Base-by-base conservation (phyloP, 805 yeast species). In the Wickerhamomyces pijperi region DNA sequence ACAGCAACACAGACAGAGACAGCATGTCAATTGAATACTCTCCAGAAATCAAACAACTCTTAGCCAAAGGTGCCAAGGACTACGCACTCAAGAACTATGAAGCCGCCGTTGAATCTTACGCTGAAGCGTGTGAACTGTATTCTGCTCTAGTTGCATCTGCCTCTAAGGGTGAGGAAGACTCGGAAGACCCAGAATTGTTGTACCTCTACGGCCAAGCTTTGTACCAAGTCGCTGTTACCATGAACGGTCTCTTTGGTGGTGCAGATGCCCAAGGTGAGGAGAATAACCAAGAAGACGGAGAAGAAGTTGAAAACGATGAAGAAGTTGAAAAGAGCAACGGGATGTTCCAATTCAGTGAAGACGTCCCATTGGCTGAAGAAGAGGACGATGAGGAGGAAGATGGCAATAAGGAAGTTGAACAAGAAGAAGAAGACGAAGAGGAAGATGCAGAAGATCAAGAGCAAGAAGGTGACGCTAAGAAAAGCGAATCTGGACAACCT, bases 161-260 rank as follows among this genome's bases (percentile, higher is more conserved):
- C 4, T 8, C 29, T 4, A 25, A 25, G 12, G 29, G 14, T 4
- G 7, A 9, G 5, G 29, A 25, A 25, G 60, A 61, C 12, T 66
- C 65, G 3, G 94, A 86, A 46, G 72, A 73, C 44, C 81, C 92
- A 5, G 83, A 83, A 44, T 65, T 85, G 47, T 63, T 87, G 50
- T 76, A 70, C 46, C 58, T 82, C 32, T 87, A 87, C 47, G 96
- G 95, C 2, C 76, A 78, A 55, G 77, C 95, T 1, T 59, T 88
- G 29, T 87, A 80, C 60, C 82, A 78, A 45, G 72, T 74, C 31
- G 97, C 88, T 0, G 82, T 84, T 8, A 63, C 74, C 16, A 79
- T 73, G 35, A 76, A 86, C 2, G 88, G 81, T 34, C 80, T 88
- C 4, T 68, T 88, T 43, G 95, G 94, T 15, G 80, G 70, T 25